Conservation (phyloP, 2,329 filamentous ascomycete genomes). For the Colletotrichum sp. region DNA sequence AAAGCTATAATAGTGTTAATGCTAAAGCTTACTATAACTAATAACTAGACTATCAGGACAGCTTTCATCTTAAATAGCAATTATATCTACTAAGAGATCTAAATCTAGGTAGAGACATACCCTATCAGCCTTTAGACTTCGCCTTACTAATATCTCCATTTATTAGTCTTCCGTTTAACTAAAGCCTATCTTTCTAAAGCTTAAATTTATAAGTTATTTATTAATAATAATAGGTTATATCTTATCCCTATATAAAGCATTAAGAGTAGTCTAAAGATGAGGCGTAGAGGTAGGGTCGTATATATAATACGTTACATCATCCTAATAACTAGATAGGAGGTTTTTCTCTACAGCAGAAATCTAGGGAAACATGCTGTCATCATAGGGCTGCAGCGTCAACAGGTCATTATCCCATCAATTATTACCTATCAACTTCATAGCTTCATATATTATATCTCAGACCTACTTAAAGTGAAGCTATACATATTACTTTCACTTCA, state of each 20-base stretch:
- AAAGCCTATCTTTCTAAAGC: neutral
- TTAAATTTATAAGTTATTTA: neutral
- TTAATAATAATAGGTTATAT: neutral
- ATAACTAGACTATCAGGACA: neutral
- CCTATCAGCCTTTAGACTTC: neutral
- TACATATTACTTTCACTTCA: neutral
- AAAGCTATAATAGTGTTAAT: neutral
- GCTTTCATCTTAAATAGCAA: neutral
- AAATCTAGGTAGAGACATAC: neutral
- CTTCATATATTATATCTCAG: neutral
- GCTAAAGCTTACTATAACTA: neutral
- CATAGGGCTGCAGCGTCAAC: neutral
- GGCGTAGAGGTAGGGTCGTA: neutral
- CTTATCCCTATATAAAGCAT: neutral
- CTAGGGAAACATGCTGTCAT: neutral
- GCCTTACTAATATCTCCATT: neutral
- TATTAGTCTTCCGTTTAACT: neutral
- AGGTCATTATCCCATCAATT: neutral
- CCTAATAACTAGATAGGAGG: neutral
- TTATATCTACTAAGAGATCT: neutral
- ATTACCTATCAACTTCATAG: neutral
- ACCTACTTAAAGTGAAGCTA: neutral
- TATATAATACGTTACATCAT: neutral
- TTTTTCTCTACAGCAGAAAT: neutral
- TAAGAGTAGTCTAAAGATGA: neutral